Base-by-base conservation (phyloP, 164 flowering plant genomes). In the Saururus chinensis region DNA sequence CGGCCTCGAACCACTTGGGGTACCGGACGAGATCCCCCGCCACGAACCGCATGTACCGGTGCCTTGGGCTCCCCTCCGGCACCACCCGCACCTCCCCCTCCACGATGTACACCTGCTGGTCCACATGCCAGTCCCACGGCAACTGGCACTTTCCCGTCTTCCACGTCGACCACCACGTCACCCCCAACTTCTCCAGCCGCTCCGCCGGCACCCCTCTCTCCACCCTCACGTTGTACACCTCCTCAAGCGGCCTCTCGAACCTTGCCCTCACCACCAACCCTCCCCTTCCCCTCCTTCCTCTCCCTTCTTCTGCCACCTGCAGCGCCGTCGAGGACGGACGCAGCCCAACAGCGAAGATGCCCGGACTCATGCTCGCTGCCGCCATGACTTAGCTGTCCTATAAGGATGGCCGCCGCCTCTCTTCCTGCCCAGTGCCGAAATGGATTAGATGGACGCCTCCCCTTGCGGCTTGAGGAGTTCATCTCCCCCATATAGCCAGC, bases 1-100 rank as follows among this genome's bases (percentile, higher is more conserved):
- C 92, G 54, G 92, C 95, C 75, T 89, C 95, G 25, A 89, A 87
- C 96, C 96, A 89, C 69, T 89, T 89, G 9, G 96, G 97, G 64
- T 89, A 89, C 1, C 88, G 82, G 62, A 89, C 84, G 53, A 89
- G 81, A 66, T 89, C 97, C 1, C 95, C 96, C 0, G 88, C 87
- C 24, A 74, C 70, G 66, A 87, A 89, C 9, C 64, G 64, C 96
- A 89, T 84, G 70, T 40, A 84, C 1, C 64, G 56, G 55, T 61
- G 24, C 25, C 66, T 19, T 53, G 77, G 24, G 67, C 92, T 81
- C 9, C 92, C 97, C 63, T 87, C 88, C 19, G 97, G 97, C 40
- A 89, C 92, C 0, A 89, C 97, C 64, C 85, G 73, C 56, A 87
- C 97, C 65, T 84, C 93, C 17, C 97, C 95, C 75, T 84, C 84